Percentiles rank a stretch among this genome's conserved stretches.
phyloP scores from a whole-genome alignment of 208 protist genomes.

The Trypanosoma lewisi region DNA sequence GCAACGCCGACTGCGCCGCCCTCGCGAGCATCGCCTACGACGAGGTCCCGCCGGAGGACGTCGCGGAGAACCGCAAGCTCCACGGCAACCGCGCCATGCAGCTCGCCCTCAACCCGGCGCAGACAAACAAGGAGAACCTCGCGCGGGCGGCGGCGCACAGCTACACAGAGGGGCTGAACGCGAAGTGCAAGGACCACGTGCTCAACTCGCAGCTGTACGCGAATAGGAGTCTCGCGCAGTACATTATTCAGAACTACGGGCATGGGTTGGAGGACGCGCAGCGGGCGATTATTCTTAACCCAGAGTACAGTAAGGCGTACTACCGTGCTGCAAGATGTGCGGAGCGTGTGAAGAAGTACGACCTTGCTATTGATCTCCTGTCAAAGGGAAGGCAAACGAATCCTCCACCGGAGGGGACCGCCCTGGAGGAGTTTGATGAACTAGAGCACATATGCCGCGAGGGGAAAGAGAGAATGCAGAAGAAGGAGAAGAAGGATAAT shows the following conservation, averaged over 20 bases:
- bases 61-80: slow-evolving; percentile 84
- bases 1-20: slow-evolving; percentile 71
- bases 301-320: slow-evolving; percentile 82
- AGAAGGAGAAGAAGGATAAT: slow-evolving; percentile 38
- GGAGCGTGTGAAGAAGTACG: slow-evolving; percentile 70
- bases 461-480: slow-evolving; percentile 21
- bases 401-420: slow-evolving; percentile 29
- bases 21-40: slow-evolving; percentile 86
- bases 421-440: slow-evolving; percentile 58
- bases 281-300: slow-evolving; percentile 76
- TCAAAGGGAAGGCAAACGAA: slow-evolving; percentile 35
- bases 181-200: slow-evolving; percentile 66
- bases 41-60: slow-evolving; percentile 75
- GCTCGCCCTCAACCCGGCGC: slow-evolving; percentile 70
- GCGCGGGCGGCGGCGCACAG: slow-evolving; percentile 72
- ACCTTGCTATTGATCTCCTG: slow-evolving; percentile 63
- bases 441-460: slow-evolving; percentile 38
- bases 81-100: slow-evolving; percentile 79
- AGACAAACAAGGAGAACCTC: slow-evolving; percentile 78
- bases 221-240: slow-evolving; percentile 83
- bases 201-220: slow-evolving; percentile 76
- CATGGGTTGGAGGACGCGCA: slow-evolving; percentile 82
- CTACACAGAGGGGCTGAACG: slow-evolving; percentile 86
- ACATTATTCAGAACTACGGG: slow-evolving; percentile 87
- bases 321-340: slow-evolving; percentile 81